Conservation (phyloP, 2,329 filamentous ascomycete genomes). For the Calycina herbarum region DNA sequence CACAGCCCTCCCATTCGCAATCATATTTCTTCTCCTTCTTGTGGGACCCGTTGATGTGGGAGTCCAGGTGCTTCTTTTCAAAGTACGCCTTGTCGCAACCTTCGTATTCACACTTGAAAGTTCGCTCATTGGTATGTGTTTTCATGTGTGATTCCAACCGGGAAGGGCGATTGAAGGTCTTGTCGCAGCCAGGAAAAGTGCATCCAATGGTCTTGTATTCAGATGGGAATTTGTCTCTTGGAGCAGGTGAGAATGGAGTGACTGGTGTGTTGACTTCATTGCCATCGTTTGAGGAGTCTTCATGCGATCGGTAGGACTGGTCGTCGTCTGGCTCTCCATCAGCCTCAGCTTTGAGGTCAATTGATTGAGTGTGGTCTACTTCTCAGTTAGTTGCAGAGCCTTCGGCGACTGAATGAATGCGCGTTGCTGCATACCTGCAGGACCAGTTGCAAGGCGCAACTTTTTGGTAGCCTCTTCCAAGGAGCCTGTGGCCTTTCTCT, state of each 20-base stretch:
- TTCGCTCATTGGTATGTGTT: slow-evolving; percentile 82
- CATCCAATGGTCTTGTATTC: slow-evolving; percentile 78
- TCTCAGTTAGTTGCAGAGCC: not conserved
- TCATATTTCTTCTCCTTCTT: slow-evolving; percentile 67
- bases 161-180: slow-evolving; percentile 85
- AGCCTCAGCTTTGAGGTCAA: slow-evolving; percentile 43
- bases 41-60: slow-evolving; percentile 83
- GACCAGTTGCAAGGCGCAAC: slow-evolving; percentile 22
- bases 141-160: slow-evolving; percentile 77
- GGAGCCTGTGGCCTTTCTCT: slow-evolving; percentile 26
- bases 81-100: slow-evolving; percentile 82
- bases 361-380: slow-evolving; percentile 2
- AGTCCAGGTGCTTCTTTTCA: slow-evolving; percentile 80
- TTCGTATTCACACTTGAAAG: slow-evolving; percentile 69
- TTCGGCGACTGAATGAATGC: not conserved
- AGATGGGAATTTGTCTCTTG: slow-evolving; percentile 60
- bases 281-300: slow-evolving; percentile 36
- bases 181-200: slow-evolving; percentile 70
- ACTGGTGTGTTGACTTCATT: slow-evolving; percentile 45
- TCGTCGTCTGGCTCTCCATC: slow-evolving; percentile 33
- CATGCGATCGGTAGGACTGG: slow-evolving; percentile 32
- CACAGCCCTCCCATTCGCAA: slow-evolving; percentile 72
- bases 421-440: not conserved
- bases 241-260: slow-evolving; percentile 4
- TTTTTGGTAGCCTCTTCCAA: slow-evolving; percentile 28